These are phyloP conservation scores for Dictyostelium intermedium DNA, from an alignment of 78 protist genomes.

Conservation along the genomic window DNA sequence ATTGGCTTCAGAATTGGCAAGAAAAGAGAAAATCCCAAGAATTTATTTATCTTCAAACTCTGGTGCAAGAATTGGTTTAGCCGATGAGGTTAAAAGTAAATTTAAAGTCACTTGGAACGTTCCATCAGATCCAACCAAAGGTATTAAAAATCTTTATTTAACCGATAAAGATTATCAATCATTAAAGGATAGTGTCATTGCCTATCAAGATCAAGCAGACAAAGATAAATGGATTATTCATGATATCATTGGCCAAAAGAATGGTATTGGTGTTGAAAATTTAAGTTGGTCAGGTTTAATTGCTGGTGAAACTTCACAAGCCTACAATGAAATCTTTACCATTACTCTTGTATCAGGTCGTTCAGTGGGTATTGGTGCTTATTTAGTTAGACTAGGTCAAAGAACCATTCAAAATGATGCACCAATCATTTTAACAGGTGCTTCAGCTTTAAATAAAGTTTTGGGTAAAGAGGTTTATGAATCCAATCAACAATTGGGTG, in stretches of 20 bases:
- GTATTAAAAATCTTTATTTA: conserved; percentile 94
- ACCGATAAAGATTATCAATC: conserved; percentile 81
- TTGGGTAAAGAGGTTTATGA: conserved; percentile 95
- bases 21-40: conserved; percentile 91
- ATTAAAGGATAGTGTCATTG: conserved; percentile 20
- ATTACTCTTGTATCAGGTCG: conserved; percentile 94
- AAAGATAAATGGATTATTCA: conserved; percentile 72
- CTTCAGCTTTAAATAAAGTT: conserved; percentile 96
- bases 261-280: conserved; percentile 98
- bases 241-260: conserved; percentile 89
- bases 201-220: conserved; percentile 13
- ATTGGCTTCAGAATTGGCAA: conserved; percentile 89
- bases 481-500: conserved; percentile 97
- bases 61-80: conserved; percentile 99
- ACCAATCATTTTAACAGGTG: conserved; percentile 97
- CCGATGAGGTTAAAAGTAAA: conserved; percentile 88
- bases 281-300: conserved; percentile 96
- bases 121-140: conserved; percentile 62
- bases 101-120: conserved; percentile 91
- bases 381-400: conserved; percentile 97
- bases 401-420: conserved; percentile 87
- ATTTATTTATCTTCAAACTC: conserved; percentile 95
- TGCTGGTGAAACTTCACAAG: conserved; percentile 97
- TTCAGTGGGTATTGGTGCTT: conserved; percentile 99
- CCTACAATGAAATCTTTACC: conserved; percentile 96